Evolutionary conservation across 257 asterid genomes (phyloP).

Genomic region (Nicotiana undulata): DNA sequence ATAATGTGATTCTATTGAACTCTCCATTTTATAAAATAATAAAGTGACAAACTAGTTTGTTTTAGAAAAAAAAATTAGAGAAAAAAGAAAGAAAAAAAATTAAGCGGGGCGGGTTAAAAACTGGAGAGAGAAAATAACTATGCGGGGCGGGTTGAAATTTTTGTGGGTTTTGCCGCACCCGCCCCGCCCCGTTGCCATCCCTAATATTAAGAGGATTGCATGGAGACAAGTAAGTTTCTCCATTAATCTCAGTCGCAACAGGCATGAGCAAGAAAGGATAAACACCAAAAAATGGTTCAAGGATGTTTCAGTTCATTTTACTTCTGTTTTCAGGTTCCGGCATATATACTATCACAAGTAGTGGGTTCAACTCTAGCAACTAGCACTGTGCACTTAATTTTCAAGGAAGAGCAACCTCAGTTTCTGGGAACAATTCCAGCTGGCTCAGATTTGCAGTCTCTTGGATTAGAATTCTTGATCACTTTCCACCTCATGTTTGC

Average conservation of each 20-base stretch:
- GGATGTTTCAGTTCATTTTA: neutral
- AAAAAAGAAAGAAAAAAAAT: too few species aligned
- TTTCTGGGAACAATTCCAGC: slow-evolving; percentile 5
- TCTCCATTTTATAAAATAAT: too few species aligned
- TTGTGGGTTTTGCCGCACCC: too few species aligned
- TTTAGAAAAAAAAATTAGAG: too few species aligned
- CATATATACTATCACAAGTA: slow-evolving; percentile 1
- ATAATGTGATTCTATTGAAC: too few species aligned
- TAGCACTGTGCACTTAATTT: slow-evolving; percentile 1
- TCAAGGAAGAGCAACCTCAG: neutral
- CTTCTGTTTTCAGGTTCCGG: slow-evolving; percentile 7
- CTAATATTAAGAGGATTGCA: neutral
- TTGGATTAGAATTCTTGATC: slow-evolving; percentile 5
- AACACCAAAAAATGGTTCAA: neutral
- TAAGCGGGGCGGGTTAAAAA: too few species aligned
- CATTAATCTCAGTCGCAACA: neutral
- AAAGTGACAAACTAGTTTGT: too few species aligned
- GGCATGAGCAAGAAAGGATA: neutral
- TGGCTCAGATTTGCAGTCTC: slow-evolving; percentile 8
- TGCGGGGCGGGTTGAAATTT: too few species aligned
- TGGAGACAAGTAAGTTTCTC: slow-evolving; percentile 3
- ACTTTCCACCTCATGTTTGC: slow-evolving; percentile 2
- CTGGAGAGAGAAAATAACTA: too few species aligned
- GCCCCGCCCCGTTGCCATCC: too few species aligned
- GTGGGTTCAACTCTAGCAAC: slow-evolving; percentile 4